A percentile compares a stretch with the other conserved stretches of the same genome.
Conservation (phyloP, 2,329 filamentous ascomycete species). For the Epichloe elymi region DNA sequence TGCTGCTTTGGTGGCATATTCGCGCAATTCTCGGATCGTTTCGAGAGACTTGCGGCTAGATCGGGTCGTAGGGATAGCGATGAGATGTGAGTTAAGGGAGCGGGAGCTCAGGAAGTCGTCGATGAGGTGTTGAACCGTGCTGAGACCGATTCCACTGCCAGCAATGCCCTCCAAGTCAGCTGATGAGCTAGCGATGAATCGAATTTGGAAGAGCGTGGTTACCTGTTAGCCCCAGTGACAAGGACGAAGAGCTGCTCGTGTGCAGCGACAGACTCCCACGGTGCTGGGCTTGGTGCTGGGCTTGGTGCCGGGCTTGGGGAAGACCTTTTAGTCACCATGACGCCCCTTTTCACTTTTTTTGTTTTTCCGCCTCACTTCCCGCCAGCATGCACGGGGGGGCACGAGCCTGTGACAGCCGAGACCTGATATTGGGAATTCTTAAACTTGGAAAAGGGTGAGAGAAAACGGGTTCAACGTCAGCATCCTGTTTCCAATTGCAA, state of each 20-base stretch:
- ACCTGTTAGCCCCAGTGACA: slow-evolving; percentile 83
- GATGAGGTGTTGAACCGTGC: slow-evolving; percentile 71
- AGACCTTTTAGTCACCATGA: slow-evolving; percentile 4
- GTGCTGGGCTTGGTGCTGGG: slow-evolving; percentile 10
- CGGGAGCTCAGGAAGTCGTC: slow-evolving; percentile 72
- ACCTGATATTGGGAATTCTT: too few species aligned
- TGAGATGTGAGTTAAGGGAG: slow-evolving; percentile 53
- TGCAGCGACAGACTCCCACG: slow-evolving; percentile 23
- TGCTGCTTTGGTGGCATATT: slow-evolving; percentile 38
- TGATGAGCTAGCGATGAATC: background rate
- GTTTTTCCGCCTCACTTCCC: background rate
- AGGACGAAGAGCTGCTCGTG: slow-evolving; percentile 48
- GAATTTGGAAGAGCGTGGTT: slow-evolving; percentile 12
- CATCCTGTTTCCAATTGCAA: too few species aligned
- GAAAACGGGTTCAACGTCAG: too few species aligned
- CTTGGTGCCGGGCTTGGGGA: background rate
- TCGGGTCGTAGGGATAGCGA: slow-evolving; percentile 75
- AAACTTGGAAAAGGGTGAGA: too few species aligned
- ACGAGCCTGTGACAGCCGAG: too few species aligned
- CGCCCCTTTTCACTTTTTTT: background rate
- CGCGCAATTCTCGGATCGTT: slow-evolving; percentile 51
- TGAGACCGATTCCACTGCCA: slow-evolving; percentile 70
- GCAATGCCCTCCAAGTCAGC: background rate
- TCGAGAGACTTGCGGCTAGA: slow-evolving; percentile 59
- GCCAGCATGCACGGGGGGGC: too few species aligned